Evolutionary conservation across 495 filamentous ascomycete genomes (phyloP).

Genomic region (Hyaloscypha hepaticicola): DNA sequence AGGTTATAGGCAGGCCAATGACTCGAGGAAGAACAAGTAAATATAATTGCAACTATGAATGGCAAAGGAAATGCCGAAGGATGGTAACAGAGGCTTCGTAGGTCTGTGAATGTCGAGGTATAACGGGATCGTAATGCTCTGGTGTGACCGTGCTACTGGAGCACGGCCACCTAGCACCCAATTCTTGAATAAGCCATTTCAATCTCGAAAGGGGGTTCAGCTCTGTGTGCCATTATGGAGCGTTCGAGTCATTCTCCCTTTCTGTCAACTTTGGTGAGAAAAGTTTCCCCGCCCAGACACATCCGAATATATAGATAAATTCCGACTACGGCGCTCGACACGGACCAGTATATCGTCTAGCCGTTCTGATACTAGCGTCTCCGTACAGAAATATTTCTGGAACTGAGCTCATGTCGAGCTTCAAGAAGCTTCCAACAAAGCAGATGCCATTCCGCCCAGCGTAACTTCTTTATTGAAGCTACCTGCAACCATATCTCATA

Average conservation of each 20-base stretch:
- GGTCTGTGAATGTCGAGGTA: slow-evolving; percentile 35
- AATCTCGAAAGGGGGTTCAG: slow-evolving; percentile 58
- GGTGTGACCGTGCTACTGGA: slow-evolving; percentile 20
- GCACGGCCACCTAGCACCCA: slow-evolving; percentile 26
- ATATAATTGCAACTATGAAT: slow-evolving; percentile 18
- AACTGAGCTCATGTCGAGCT: not conserved
- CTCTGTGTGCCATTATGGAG: slow-evolving; percentile 43
- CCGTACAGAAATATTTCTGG: not conserved
- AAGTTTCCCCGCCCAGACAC: slow-evolving; percentile 10
- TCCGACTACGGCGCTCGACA: not conserved
- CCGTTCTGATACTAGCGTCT: not conserved
- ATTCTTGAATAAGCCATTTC: slow-evolving; percentile 60
- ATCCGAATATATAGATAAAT: not conserved
- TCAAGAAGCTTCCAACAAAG: not conserved
- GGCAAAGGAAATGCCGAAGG: slow-evolving; percentile 10
- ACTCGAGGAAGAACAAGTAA: not conserved
- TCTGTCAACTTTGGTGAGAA: slow-evolving; percentile 62
- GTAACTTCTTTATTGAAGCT: slow-evolving; percentile 33
- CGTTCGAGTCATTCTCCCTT: slow-evolving; percentile 61
- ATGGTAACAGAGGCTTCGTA: not conserved
- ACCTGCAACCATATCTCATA: slow-evolving; percentile 6
- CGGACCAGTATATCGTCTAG: not conserved
- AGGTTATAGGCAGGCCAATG: not conserved
- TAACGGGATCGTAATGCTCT: slow-evolving; percentile 41
- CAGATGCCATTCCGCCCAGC: slow-evolving; percentile 12